These are phyloP conservation scores for Passiflora organensis DNA, from an alignment of 345 rosid genomes.

Conservation along the genomic window DNA sequence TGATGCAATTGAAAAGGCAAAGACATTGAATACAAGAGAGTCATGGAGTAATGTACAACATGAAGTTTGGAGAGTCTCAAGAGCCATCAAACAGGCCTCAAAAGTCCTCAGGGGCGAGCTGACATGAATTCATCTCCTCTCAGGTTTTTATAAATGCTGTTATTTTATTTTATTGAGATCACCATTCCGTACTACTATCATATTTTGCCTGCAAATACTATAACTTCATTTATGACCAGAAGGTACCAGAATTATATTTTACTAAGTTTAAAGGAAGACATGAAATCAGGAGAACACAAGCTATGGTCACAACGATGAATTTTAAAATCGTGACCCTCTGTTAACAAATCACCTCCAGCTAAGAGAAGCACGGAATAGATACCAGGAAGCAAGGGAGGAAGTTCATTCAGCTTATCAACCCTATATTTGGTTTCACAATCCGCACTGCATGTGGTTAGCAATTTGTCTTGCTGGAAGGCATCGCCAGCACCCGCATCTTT, in stretches of 20 bases:
- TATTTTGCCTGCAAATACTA: conserved; percentile 73
- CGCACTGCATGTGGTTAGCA: conserved; percentile 53
- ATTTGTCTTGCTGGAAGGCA: conserved; percentile 49
- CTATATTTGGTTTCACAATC: conserved; percentile 67
- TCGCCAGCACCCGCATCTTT: conserved; percentile 72
- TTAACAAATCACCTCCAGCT: conserved; percentile 92
- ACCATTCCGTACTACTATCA: conserved; percentile 63
- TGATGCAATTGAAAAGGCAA: conserved; percentile 63
- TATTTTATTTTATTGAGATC: conserved; percentile 59
- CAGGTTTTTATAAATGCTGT: conserved; percentile 1
- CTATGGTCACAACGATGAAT: conserved; percentile 86
- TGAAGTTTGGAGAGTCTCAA: conserved; percentile 74
- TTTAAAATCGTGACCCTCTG: conserved; percentile 93
- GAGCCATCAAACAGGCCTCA: conserved; percentile 63
- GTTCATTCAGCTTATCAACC: conserved; percentile 84
- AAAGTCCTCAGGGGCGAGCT: conserved; percentile 58
- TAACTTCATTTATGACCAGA: conserved; percentile 81
- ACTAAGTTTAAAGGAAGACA: not conserved
- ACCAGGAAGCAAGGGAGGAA: conserved; percentile 81
- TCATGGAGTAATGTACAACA: conserved; percentile 71
- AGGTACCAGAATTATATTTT: conserved; percentile 6
- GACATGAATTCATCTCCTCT: conserved; percentile 31
- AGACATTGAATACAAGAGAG: conserved; percentile 35
- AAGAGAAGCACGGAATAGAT: conserved; percentile 82
- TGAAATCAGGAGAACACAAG: conserved; percentile 43